Evolutionary conservation across 495 filamentous ascomycete genomes (phyloP).

Genomic region (Podospora australis): DNA sequence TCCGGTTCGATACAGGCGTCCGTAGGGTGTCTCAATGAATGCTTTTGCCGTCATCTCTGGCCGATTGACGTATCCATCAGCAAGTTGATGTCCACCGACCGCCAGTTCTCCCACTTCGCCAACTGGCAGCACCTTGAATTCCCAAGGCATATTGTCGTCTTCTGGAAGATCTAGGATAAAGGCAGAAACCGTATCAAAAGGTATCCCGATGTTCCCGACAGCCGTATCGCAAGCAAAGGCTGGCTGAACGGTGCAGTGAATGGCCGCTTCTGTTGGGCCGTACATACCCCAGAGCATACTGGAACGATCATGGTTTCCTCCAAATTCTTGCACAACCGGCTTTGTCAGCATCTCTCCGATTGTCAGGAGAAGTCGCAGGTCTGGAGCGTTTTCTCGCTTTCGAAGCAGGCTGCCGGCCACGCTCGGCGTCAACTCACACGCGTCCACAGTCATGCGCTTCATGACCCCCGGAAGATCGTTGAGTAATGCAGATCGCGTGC

Average conservation of each 20-base stretch:
- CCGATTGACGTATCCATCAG: slow-evolving; percentile 75
- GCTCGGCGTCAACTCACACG: slow-evolving; percentile 76
- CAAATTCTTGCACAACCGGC: slow-evolving; percentile 67
- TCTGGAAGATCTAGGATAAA: slow-evolving; percentile 52
- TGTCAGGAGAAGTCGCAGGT: slow-evolving; percentile 60
- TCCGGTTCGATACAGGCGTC: slow-evolving; percentile 73
- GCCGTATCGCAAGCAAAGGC: slow-evolving; percentile 32
- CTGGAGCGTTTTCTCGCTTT: slow-evolving; percentile 53
- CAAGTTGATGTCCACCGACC: slow-evolving; percentile 72
- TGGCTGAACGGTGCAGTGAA: slow-evolving; percentile 53
- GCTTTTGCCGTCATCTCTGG: slow-evolving; percentile 66
- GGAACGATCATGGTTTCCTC: slow-evolving; percentile 30
- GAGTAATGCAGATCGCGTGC: slow-evolving; percentile 56
- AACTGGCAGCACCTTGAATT: slow-evolving; percentile 49
- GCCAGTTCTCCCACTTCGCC: slow-evolving; percentile 76
- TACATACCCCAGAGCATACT: slow-evolving; percentile 78
- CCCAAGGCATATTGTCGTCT: slow-evolving; percentile 2
- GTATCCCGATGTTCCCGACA: slow-evolving; percentile 62
- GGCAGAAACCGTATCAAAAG: slow-evolving; percentile 68
- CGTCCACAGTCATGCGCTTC: slow-evolving; percentile 60
- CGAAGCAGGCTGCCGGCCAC: slow-evolving; percentile 64
- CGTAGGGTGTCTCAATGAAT: slow-evolving; percentile 54
- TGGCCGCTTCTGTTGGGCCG: slow-evolving; percentile 77
- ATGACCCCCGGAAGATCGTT: slow-evolving; percentile 63
- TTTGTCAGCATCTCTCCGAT: slow-evolving; percentile 84